Percentiles rank a stretch among this genome's conserved stretches.
phyloP scores from a whole-genome alignment of 768 basidiomycete species.

The Russula lepida region DNA sequence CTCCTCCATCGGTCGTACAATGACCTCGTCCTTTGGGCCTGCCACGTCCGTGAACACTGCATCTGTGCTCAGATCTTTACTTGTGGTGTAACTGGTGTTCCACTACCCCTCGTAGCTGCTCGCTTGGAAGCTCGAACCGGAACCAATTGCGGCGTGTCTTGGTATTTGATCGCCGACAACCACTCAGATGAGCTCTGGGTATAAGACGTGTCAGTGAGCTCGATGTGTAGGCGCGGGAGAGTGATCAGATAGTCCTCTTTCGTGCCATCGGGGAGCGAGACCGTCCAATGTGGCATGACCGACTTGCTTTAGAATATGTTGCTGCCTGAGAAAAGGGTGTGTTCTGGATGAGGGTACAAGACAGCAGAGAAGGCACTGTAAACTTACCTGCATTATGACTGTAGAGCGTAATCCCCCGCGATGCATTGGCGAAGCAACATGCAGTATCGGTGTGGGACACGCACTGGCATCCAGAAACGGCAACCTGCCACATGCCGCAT shows the following conservation, averaged over 20 bases:
- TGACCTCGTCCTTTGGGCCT: slow-evolving; percentile 66
- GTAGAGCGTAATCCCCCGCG: slow-evolving; percentile 64
- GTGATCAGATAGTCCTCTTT: too few species aligned
- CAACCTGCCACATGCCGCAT: neutral
- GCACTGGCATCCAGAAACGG: too few species aligned
- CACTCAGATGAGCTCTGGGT: too few species aligned
- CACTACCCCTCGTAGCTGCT: slow-evolving; percentile 68
- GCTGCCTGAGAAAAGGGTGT: slow-evolving; percentile 40
- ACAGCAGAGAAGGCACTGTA: neutral
- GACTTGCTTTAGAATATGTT: slow-evolving; percentile 88
- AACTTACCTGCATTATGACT: slow-evolving; percentile 77
- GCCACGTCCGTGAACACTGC: slow-evolving; percentile 70
- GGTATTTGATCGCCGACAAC: too few species aligned
- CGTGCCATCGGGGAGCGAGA: slow-evolving; percentile 49
- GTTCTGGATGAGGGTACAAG: neutral
- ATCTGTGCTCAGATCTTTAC: slow-evolving; percentile 42
- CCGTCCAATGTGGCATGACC: slow-evolving; percentile 83
- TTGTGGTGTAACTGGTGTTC: slow-evolving; percentile 63
- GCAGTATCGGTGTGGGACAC: too few species aligned
- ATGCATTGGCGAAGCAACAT: slow-evolving; percentile 76
- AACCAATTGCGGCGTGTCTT: slow-evolving; percentile 47
- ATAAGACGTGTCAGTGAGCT: slow-evolving; percentile 73
- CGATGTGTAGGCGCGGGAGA: slow-evolving; percentile 84
- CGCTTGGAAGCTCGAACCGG: slow-evolving; percentile 24
- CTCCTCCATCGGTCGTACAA: slow-evolving; percentile 45